Conservation (phyloP, 2,329 filamentous ascomycete species). For the Colletotrichum sp. region DNA sequence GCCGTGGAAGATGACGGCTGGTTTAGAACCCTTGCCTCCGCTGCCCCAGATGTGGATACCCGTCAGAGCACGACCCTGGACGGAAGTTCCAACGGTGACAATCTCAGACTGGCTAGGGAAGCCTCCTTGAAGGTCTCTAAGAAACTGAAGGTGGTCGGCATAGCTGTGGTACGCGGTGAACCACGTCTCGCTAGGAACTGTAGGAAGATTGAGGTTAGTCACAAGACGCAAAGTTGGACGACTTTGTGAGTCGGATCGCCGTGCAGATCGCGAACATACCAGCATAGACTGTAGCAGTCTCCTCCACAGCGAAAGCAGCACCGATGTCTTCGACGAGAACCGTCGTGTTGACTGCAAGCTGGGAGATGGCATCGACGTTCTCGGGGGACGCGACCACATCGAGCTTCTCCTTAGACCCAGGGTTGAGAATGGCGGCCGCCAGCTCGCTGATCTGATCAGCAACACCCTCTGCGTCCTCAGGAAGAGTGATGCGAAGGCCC, state of each 20-base stretch:
- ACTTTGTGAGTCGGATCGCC: rapidly evolving
- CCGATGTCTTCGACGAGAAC: slow-evolving; percentile 34
- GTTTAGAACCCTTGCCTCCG: slow-evolving; percentile 47
- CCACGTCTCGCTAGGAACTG: slow-evolving; percentile 38
- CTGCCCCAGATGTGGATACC: slow-evolving; percentile 64
- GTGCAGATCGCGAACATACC: not conserved
- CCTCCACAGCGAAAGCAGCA: slow-evolving; percentile 32
- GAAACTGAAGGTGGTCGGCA: slow-evolving; percentile 52
- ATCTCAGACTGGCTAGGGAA: slow-evolving; percentile 51
- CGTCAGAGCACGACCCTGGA: slow-evolving; percentile 59
- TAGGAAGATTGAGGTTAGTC: rapidly evolving
- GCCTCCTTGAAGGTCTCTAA: slow-evolving; percentile 45
- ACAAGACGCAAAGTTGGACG: rapidly evolving
- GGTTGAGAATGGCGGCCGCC: not conserved
- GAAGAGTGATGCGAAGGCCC: slow-evolving; percentile 9
- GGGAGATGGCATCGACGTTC: slow-evolving; percentile 31
- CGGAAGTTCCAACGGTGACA: slow-evolving; percentile 52
- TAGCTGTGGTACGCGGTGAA: slow-evolving; percentile 60
- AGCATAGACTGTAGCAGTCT: slow-evolving; percentile 7
- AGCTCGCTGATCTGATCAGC: slow-evolving; percentile 16
- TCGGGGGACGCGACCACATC: slow-evolving; percentile 36
- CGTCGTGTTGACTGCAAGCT: slow-evolving; percentile 32
- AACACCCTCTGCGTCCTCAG: not conserved
- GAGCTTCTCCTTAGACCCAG: slow-evolving; percentile 15
- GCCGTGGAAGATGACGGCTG: slow-evolving; percentile 56